These are phyloP conservation scores for Panaeolus papilionaceus DNA, from an alignment of 768 basidiomycete genomes.

Conservation along the genomic window DNA sequence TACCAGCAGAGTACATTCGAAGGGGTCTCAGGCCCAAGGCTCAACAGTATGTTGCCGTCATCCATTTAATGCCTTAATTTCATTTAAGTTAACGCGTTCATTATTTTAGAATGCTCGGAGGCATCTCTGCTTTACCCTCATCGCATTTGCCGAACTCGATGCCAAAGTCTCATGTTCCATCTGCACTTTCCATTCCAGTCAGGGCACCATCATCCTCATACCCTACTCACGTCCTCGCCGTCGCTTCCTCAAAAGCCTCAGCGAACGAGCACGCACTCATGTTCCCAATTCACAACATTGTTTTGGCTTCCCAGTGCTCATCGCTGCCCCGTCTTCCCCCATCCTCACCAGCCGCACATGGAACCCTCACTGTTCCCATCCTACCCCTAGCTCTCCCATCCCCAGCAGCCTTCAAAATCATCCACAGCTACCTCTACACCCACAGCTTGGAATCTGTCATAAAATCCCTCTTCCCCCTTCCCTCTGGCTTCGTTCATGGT, in stretches of 20 bases:
- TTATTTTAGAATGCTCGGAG: constrained; percentile 56
- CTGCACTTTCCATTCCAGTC: constrained; percentile 57
- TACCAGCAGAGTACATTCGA: constrained; percentile 75
- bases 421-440: constrained; percentile 74
- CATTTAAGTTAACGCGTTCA: constrained; percentile 25
- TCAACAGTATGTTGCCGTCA: constrained; percentile 38
- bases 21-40: constrained; percentile 57
- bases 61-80: constrained; percentile 22
- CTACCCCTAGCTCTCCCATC: constrained; percentile 75
- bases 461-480: constrained; percentile 65
- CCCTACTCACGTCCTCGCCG: constrained; percentile 64
- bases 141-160: constrained; percentile 69
- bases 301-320: constrained; percentile 67
- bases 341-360: constrained; percentile 35
- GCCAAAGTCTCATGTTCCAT: constrained; percentile 67
- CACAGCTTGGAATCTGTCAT: constrained; percentile 67
- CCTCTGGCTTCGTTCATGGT: constrained; percentile 48
- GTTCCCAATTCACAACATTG: constrained; percentile 67
- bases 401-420: constrained; percentile 67
- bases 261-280: constrained; percentile 52
- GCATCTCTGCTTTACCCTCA: constrained; percentile 55
- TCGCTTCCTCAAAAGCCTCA: constrained; percentile 53
- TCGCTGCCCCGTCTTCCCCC: constrained; percentile 57
- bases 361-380: constrained; percentile 61
- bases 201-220: constrained; percentile 39